These are phyloP conservation scores for Magnaporthales sp. DNA, from an alignment of 2,329 filamentous ascomycete species.

Conservation along the genomic window DNA sequence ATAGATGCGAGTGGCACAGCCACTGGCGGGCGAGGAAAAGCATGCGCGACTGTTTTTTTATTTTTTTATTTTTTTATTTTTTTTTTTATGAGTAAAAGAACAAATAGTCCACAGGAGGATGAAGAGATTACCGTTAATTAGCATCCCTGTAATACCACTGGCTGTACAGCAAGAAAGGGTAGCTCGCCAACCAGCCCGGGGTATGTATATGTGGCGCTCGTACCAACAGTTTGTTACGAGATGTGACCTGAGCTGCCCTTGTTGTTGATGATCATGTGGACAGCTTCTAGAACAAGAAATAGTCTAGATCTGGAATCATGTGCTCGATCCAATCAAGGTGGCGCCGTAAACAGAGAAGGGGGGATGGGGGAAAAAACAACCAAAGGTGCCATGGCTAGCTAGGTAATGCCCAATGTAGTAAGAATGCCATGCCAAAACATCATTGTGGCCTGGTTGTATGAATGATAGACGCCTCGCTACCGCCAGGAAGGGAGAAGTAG, in stretches of 20 bases:
- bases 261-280: not conserved
- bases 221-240: not conserved
- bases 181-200: not conserved
- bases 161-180: not conserved
- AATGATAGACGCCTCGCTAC: not conserved
- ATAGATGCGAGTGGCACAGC: not conserved
- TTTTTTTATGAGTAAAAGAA: not conserved
- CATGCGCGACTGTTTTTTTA: not conserved
- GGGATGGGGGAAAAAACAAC: not conserved
- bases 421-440: not conserved
- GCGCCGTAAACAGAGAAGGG: not conserved
- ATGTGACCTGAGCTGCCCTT: not conserved
- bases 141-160: not conserved
- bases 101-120: not conserved
- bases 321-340: not conserved
- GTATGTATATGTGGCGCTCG: not conserved
- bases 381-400: not conserved
- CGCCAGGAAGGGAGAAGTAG: not conserved
- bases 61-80: too few species aligned
- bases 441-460: not conserved
- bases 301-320: constrained; percentile 1
- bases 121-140: not conserved
- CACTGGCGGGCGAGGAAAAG: not conserved
- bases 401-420: not conserved
- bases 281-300: not conserved